A percentile compares a stretch with the other conserved stretches of the same genome.
Evolutionary conservation across 1,139 yeast species (phyloP).

Genomic region (Scheffersomyces segobiensis): DNA sequence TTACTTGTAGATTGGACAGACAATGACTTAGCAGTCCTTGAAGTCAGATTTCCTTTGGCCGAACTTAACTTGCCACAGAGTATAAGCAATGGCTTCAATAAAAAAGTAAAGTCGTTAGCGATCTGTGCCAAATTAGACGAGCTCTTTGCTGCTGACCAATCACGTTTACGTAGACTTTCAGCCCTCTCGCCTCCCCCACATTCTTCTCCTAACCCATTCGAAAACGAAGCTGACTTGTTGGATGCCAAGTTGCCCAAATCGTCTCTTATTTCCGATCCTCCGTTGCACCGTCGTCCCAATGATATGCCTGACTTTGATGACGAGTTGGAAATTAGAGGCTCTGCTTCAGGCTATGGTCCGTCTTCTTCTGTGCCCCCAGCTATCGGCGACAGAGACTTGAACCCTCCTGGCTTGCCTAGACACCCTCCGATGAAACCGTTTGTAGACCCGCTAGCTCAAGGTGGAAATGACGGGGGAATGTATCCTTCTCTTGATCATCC

Average conservation of each 20-base stretch:
- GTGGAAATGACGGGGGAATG: slow-evolving; percentile 49
- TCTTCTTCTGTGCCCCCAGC: slow-evolving; percentile 22
- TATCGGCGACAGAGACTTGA: slow-evolving; percentile 52
- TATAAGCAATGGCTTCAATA: slow-evolving; percentile 24
- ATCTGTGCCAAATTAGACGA: background rate
- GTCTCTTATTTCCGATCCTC: background rate
- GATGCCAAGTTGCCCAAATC: background rate
- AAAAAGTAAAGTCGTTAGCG: slow-evolving; percentile 3
- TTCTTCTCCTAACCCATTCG: slow-evolving; percentile 5
- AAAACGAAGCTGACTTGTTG: slow-evolving; percentile 8
- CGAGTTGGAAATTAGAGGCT: slow-evolving; percentile 21
- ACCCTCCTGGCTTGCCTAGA: slow-evolving; percentile 48
- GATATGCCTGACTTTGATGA: slow-evolving; percentile 33
- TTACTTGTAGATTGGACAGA: slow-evolving; percentile 26
- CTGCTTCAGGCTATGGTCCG: slow-evolving; percentile 4
- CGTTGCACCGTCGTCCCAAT: slow-evolving; percentile 10
- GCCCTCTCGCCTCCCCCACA: background rate
- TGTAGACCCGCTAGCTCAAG: slow-evolving; percentile 31
- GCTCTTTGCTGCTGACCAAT: background rate
- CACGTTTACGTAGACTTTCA: background rate
- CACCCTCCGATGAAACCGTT: slow-evolving; percentile 45
- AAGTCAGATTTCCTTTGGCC: slow-evolving; percentile 25
- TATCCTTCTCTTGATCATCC: slow-evolving; percentile 54
- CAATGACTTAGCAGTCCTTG: slow-evolving; percentile 15
- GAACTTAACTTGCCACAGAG: slow-evolving; percentile 24